A percentile compares a stretch with the other conserved stretches of the same genome.
Conservation (phyloP, 2,329 filamentous ascomycete genomes). For the Aspergillus sp. region DNA sequence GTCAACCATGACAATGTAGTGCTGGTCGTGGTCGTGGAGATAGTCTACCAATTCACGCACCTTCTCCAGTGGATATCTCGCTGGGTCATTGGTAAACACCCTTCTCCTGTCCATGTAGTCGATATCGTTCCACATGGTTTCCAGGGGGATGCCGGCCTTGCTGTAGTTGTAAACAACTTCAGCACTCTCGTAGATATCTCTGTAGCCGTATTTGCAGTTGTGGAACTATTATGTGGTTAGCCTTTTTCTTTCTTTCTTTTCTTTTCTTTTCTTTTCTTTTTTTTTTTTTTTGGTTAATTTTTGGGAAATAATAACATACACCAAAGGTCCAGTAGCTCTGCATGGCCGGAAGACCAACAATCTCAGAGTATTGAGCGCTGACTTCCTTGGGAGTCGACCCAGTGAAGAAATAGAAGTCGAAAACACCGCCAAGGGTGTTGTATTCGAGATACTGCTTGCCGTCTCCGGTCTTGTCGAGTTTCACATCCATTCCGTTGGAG, state of each 20-base stretch:
- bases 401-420: slow-evolving; percentile 64
- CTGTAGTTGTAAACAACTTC: slow-evolving; percentile 40
- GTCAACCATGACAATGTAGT: slow-evolving; percentile 74
- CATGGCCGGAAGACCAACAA: slow-evolving; percentile 54
- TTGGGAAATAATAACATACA: slow-evolving; percentile 23
- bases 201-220: slow-evolving; percentile 60
- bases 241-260: no score
- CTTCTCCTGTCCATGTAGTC: slow-evolving; percentile 36
- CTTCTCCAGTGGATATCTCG: slow-evolving; percentile 33
- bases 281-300: no score
- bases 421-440: slow-evolving; percentile 67
- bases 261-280: no score
- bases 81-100: slow-evolving; percentile 35
- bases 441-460: slow-evolving; percentile 68
- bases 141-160: slow-evolving; percentile 35
- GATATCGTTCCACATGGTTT: slow-evolving; percentile 43
- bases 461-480: slow-evolving; percentile 56
- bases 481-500: slow-evolving; percentile 71
- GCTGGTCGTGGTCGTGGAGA: slow-evolving; percentile 60
- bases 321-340: slow-evolving; percentile 60
- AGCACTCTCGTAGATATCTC: slow-evolving; percentile 40
- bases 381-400: slow-evolving; percentile 55
- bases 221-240: slow-evolving; percentile 35
- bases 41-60: slow-evolving; percentile 61
- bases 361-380: slow-evolving; percentile 52